Evolutionary conservation across 495 filamentous ascomycete genomes (phyloP).

Genomic region (Xylaria telfairii): DNA sequence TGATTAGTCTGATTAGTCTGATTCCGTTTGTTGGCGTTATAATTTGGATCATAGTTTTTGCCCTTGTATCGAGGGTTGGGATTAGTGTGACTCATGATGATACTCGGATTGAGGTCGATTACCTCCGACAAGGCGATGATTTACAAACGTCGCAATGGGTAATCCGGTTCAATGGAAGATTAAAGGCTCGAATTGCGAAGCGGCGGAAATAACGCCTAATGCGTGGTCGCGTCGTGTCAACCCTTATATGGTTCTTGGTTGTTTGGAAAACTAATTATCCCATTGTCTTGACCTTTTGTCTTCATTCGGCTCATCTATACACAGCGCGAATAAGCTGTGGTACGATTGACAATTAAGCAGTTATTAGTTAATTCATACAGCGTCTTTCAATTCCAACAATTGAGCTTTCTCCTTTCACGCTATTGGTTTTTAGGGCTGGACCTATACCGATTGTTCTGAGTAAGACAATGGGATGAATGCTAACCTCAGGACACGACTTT

Average conservation of each 20-base stretch:
- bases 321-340: not conserved
- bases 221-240: not conserved
- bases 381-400: not conserved
- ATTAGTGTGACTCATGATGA: not conserved
- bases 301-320: not conserved
- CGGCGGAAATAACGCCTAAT: not conserved
- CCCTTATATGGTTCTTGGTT: constrained; percentile 7
- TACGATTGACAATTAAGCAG: not conserved
- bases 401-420: not conserved
- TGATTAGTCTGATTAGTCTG: not conserved
- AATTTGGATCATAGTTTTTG: constrained; percentile 17
- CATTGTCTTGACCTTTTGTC: not conserved
- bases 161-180: not conserved
- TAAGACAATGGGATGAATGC: not conserved
- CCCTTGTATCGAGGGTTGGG: constrained; percentile 10
- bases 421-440: not conserved
- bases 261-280: constrained; percentile 3
- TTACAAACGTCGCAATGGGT: not conserved
- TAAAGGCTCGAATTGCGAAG: not conserved
- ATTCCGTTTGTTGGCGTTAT: not conserved
- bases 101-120: not conserved
- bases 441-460: not conserved
- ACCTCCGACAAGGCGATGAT: not conserved
- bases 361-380: not conserved
- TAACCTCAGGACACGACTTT: too few relatives aligned